phyloP scores from a whole-genome alignment of 768 basidiomycete species.

The Hygrophoropsis aurantiaca region DNA sequence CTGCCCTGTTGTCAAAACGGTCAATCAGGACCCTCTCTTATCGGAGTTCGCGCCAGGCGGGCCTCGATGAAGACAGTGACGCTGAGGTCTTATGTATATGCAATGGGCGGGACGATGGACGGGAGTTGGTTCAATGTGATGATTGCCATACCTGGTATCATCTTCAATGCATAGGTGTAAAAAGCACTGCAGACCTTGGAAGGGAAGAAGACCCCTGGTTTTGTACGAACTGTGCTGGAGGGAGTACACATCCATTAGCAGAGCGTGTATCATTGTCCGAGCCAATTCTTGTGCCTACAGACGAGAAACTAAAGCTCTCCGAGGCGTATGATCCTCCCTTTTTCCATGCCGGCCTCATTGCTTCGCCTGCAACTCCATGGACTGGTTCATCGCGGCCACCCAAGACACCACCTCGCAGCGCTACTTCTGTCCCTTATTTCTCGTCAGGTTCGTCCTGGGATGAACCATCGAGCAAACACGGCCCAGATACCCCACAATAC shows the following conservation, averaged over 20 bases:
- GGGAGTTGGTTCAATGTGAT: constrained; percentile 82
- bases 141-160: constrained; percentile 82
- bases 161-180: constrained; percentile 75
- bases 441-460: constrained; percentile 43
- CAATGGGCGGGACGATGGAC: constrained; percentile 63
- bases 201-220: constrained; percentile 82
- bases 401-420: constrained; percentile 48
- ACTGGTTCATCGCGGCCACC: constrained; percentile 35
- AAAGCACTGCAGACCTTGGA: constrained; percentile 61
- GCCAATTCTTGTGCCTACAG: constrained; percentile 70
- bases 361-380: constrained; percentile 59
- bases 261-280: constrained; percentile 38
- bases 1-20: constrained; percentile 70
- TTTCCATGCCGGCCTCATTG: constrained; percentile 50
- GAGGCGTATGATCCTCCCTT: constrained; percentile 57
- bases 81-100: constrained; percentile 66
- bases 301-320: constrained; percentile 42
- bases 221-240: constrained; percentile 54
- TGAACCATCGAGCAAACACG: constrained; percentile 47
- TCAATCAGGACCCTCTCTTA: constrained; percentile 62
- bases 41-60: constrained; percentile 42
- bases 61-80: constrained; percentile 40
- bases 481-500: constrained; percentile 56
- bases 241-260: constrained; percentile 38
- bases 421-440: constrained; percentile 25